Conservation (phyloP, 2,329 filamentous ascomycete genomes). For the Penicillium sp. region DNA sequence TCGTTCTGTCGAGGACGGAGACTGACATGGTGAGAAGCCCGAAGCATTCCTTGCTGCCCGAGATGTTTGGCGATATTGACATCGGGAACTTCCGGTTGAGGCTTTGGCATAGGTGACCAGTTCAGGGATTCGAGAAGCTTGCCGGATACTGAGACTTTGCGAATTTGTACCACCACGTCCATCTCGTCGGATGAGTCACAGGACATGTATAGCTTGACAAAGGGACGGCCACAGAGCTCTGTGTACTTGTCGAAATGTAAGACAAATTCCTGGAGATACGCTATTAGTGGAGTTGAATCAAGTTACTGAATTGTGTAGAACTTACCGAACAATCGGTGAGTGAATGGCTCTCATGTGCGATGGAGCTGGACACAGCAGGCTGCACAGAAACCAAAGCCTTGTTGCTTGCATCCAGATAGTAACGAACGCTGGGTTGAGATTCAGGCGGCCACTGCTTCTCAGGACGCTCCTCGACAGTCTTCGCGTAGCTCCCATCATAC, state of each 20-base stretch:
- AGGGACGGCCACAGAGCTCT: not conserved
- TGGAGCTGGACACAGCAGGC: not conserved
- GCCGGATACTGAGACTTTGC: not conserved
- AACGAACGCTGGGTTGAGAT: not conserved
- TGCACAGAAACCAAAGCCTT: not conserved
- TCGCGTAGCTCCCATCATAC: not conserved
- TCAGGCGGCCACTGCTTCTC: not conserved
- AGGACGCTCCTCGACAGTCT: not conserved
- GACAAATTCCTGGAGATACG: not conserved
- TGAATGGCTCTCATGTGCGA: not conserved
- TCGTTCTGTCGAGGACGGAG: not conserved
- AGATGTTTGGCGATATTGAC: not conserved
- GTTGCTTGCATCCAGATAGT: not conserved
- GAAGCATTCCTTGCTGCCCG: not conserved
- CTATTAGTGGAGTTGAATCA: not conserved
- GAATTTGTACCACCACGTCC: not conserved
- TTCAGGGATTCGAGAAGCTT: not conserved
- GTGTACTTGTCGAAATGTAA: not conserved
- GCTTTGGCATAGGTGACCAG: slow-evolving; percentile 1
- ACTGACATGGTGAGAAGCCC: not conserved
- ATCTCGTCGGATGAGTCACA: not conserved
- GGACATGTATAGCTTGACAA: not conserved
- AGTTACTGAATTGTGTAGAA: not conserved
- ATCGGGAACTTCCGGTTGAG: not conserved
- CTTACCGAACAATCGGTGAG: not conserved